These are phyloP conservation scores for Mycena haematopus DNA, from an alignment of 768 basidiomycete species.

Conservation along the genomic window DNA sequence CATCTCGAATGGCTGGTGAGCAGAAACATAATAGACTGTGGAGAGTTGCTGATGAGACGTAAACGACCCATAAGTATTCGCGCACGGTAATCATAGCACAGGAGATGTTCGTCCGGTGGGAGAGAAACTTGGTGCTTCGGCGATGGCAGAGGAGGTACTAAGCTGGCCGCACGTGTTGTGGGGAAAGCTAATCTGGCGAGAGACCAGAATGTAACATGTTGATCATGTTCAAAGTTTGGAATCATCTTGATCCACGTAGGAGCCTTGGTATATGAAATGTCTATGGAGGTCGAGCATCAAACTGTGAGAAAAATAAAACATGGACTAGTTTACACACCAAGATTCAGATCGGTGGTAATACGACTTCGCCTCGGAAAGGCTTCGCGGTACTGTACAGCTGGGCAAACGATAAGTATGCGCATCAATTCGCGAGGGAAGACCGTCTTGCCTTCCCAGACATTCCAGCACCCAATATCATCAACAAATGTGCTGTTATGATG, in stretches of 20 bases:
- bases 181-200: slow-evolving; percentile 33
- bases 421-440: background rate
- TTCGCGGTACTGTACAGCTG: slow-evolving; percentile 31
- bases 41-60: background rate
- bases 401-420: slow-evolving; percentile 16
- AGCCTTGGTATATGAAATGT: slow-evolving; percentile 34
- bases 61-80: background rate
- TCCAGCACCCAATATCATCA: slow-evolving; percentile 28
- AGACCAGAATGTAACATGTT: slow-evolving; percentile 28
- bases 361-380: slow-evolving; percentile 46
- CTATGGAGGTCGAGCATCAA: slow-evolving; percentile 25
- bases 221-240: slow-evolving; percentile 2
- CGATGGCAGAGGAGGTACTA: slow-evolving; percentile 21
- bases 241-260: slow-evolving; percentile 31
- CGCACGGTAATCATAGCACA: slow-evolving; percentile 47
- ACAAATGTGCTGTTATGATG: slow-evolving; percentile 25
- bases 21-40: slow-evolving; percentile 51
- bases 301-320: slow-evolving; percentile 25
- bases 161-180: slow-evolving; percentile 10
- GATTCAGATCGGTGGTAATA: slow-evolving; percentile 44
- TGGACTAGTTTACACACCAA: slow-evolving; percentile 42
- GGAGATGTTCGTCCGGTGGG: slow-evolving; percentile 31
- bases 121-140: slow-evolving; percentile 25
- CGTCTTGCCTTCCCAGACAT: slow-evolving; percentile 19
- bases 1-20: slow-evolving; percentile 59